Base-by-base conservation (phyloP, 495 filamentous ascomycete genomes). In the Stereocaulon alpinum region DNA sequence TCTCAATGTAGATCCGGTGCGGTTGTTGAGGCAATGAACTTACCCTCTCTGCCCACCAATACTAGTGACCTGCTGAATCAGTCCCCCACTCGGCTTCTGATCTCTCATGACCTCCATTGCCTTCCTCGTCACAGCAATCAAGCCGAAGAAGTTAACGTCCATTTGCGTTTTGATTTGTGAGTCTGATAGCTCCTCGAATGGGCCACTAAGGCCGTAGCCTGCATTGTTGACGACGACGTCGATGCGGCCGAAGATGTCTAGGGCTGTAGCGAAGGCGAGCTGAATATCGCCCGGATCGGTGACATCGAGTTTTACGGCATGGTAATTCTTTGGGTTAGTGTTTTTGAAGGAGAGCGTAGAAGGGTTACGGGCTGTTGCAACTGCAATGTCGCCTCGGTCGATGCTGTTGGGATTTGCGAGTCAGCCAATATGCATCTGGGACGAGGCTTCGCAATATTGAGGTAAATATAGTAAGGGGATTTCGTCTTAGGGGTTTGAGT, bases 31-130 rank as follows among this genome's bases (percentile, higher is more conserved):
- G n/a, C n/a, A n/a, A 60, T n/a, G 24, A 15, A 20, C 53, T n/a
- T 32, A 64, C 62, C 62, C 68, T 58, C 47, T 44, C 64, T 75
- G 74, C 0, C 73, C 74, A 11, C 71, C 71, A 55, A 76, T 72
- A 9, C 67, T 71, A 2, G 73, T 74, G n/a, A 76, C 65, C 63
- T 76, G 73, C 64, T 75, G 72, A 45, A 77, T 76, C 42, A 72
- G 48, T 2, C 74, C 74, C 5, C 74, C 73, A 10, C 55, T 61
- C 3, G 70, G 71, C 48, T 70, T 69, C 60, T 69, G 63, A 44
- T 70, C 67, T 11, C 74, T 64, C 74, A 76, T 74, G 6, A 69
- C 60, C 56, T 72, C 62, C 62, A 76, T 68, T 10, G 74, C 75
- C 57, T 72, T 72, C 27, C 68, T 64, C 9, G 74, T 79, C 4